Conservation (phyloP, 176 grass and related monocot species). For the Paspalum notatum region DNA sequence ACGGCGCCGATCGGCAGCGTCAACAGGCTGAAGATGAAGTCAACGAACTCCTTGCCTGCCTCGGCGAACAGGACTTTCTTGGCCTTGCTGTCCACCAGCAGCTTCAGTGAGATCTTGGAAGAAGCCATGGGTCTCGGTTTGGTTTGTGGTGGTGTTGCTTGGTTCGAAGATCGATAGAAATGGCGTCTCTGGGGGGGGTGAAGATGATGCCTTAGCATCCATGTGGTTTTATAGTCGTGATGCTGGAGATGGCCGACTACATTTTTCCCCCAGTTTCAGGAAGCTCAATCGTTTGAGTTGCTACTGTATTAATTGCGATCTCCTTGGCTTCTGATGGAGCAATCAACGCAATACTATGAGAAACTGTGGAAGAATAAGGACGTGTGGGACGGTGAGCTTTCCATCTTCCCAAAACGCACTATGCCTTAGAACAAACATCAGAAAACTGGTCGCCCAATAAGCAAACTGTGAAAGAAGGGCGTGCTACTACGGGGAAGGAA, state of each 20-base stretch:
- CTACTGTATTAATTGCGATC: background rate
- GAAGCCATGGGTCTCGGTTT: slow-evolving; percentile 28
- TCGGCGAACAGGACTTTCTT: slow-evolving; percentile 52
- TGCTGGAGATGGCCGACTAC: too few species aligned
- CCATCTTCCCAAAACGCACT: too few species aligned
- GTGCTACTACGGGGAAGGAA: too few species aligned
- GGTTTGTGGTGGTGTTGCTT: background rate
- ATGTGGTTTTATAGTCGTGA: background rate
- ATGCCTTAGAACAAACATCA: too few species aligned
- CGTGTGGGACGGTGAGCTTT: too few species aligned
- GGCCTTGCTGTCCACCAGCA: slow-evolving; percentile 37
- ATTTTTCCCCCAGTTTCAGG: too few species aligned
- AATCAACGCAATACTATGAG: background rate
- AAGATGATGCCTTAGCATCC: background rate
- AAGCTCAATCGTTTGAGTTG: background rate
- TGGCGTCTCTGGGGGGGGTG: background rate
- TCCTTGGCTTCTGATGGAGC: background rate
- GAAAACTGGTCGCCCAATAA: too few species aligned
- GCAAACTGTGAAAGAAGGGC: too few species aligned
- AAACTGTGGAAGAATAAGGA: background rate
- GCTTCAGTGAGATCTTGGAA: slow-evolving; percentile 44
- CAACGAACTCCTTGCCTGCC: slow-evolving; percentile 52
- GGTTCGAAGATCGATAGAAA: too few species aligned
- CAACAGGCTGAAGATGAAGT: slow-evolving; percentile 55
- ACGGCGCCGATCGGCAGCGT: slow-evolving; percentile 47